Evolutionary conservation across 2,329 filamentous ascomycete species (phyloP), one percentile per base, ranked within the genome.

Genomic region (Apiospora kogelbergensis): DNA sequence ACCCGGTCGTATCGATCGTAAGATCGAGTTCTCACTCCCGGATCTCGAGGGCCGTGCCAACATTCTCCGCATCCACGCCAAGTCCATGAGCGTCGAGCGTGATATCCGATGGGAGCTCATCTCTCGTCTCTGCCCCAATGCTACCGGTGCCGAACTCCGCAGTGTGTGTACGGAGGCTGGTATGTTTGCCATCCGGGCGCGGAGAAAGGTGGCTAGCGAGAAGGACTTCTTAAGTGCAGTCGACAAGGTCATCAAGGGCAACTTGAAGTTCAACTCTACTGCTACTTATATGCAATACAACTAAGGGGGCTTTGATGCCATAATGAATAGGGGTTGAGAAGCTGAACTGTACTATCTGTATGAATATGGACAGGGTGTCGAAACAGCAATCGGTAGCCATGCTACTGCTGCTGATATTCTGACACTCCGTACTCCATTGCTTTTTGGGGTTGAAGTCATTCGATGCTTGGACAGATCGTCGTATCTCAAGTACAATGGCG

Each of bases 261-360:
- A 98, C 83, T 86, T 97, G 80, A 99, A 99, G 89, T 99, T 99
- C 88, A 98, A 98, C 89, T 97, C 93, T 69, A 99, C 96, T 70
- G 95, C 96, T 65, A 94, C 93, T 72, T 99, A 99, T 85, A 96
- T 96, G 89, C 96, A 98, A 84, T 99, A 99, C 88, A 99, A 99
- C 83, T 98, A 97, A 74, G 69, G 53, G 3, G 20, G 53, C 30
- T 4, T 20, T 13, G 17, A 60, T 37, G 53, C 30, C 53, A 37
- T 60, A 37, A 37, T 60, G 30, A 60, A 60, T 60, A 60, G 20
- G 53, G 42, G 30, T 9, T 3, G 53, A 20, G 53, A 30, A n/a
- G 20, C 30, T 37, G 53, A 60, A 37, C 30, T 60, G 53, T 60
- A 60, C 30, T 60, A 60, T 60, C 53, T 60, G 53, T 60, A 60